phyloP scores from a whole-genome alignment of 2,329 filamentous ascomycete genomes.

The Orbilia ellipsospora region DNA sequence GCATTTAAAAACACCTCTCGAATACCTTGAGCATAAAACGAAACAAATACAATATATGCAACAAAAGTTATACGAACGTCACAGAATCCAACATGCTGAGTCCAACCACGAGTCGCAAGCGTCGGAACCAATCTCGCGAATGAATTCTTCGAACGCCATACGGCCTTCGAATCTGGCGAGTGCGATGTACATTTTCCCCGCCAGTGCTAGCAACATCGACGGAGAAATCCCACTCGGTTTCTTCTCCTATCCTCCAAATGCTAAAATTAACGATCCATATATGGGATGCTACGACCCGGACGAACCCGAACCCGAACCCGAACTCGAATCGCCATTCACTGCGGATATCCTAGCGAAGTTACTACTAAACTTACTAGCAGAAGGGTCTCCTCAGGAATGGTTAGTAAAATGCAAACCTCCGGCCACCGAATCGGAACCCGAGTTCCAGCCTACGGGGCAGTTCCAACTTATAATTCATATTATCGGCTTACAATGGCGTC shows the following conservation, averaged over 20 bases:
- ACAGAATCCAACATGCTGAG: background rate
- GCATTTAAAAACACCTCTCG: background rate
- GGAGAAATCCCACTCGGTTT: background rate
- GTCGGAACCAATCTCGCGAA: background rate
- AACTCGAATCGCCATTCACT: no score
- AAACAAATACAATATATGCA: slow-evolving; percentile 1
- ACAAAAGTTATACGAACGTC: background rate
- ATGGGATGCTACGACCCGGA: no score
- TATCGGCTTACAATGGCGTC: background rate
- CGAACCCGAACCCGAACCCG: no score
- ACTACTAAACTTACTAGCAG: background rate
- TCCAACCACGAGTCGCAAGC: background rate
- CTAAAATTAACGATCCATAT: background rate
- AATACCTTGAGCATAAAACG: slow-evolving; percentile 1
- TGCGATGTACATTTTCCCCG: no score
- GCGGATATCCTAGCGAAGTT: background rate
- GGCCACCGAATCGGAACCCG: background rate
- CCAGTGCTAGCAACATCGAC: no score
- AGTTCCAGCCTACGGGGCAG: no score
- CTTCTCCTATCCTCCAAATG: background rate
- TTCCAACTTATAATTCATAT: background rate
- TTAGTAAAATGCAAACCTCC: background rate
- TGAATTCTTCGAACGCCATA: background rate
- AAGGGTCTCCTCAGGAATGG: background rate
- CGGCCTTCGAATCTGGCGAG: background rate